A percentile compares a stretch with the other conserved stretches of the same genome.
Evolutionary conservation across 352 stramenopile genomes (phyloP).

Genomic region (Hyaloperonospora arabidopsidis): DNA sequence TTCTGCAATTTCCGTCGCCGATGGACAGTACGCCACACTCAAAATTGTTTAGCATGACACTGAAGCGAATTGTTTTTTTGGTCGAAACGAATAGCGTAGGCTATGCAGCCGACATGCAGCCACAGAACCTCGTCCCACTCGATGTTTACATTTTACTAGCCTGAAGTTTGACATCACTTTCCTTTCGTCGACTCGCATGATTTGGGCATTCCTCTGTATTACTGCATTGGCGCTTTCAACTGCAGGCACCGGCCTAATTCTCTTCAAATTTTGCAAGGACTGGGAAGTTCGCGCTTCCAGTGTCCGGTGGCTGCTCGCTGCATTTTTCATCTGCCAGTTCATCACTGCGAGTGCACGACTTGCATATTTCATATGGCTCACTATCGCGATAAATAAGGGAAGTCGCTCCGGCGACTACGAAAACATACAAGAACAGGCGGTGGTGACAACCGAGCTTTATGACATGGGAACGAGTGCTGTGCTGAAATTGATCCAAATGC

Average conservation of each 20-base stretch:
- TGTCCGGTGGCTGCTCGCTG: conserved; percentile 22
- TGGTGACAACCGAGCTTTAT: conserved; percentile 26
- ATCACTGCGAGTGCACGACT: conserved; percentile 14
- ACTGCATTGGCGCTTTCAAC: conserved; percentile 21
- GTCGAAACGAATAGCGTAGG: neutral
- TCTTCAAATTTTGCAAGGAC: conserved; percentile 31
- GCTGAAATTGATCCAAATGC: conserved; percentile 15
- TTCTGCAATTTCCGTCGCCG: too few species aligned
- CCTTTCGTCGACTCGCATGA: conserved; percentile 18
- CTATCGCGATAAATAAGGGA: neutral
- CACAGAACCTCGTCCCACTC: conserved; percentile 22
- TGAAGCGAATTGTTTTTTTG: too few species aligned
- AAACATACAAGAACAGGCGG: conserved; percentile 5
- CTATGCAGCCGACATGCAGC: conserved; percentile 3
- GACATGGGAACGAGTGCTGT: conserved; percentile 24
- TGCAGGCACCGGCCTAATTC: conserved; percentile 18
- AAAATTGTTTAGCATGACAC: too few species aligned
- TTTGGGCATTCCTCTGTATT: conserved; percentile 23
- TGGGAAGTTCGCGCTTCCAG: conserved; percentile 26
- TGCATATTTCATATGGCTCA: conserved; percentile 24
- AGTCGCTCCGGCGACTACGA: neutral
- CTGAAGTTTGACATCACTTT: neutral
- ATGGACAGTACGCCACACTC: too few species aligned
- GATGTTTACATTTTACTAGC: conserved; percentile 4
- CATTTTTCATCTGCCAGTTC: conserved; percentile 28